Evolutionary conservation across 2,329 filamentous ascomycete species (phyloP).

Genomic region (Penicillium sp.): DNA sequence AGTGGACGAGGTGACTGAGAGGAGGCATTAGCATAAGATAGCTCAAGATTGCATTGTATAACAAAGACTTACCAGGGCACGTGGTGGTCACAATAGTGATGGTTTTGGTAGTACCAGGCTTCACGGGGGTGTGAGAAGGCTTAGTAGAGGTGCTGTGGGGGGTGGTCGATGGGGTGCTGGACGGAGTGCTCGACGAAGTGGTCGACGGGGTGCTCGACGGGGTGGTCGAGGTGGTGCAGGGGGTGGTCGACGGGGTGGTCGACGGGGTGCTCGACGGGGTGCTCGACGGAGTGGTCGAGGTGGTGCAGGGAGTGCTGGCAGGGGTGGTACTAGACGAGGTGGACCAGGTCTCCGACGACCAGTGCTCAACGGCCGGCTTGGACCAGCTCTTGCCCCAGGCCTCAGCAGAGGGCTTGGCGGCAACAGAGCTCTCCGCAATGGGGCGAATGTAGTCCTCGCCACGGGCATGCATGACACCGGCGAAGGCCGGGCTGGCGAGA

Average conservation of each 20-base stretch:
- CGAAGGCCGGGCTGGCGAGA: conserved; percentile 36
- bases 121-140: conserved; percentile 15
- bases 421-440: conserved; percentile 6
- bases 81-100: conserved; percentile 35
- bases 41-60: neutral
- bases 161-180: conserved; percentile 1
- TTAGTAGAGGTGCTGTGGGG: conserved; percentile 9
- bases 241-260: conserved; percentile 11
- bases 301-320: conserved; percentile 8
- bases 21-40: conserved; percentile 1
- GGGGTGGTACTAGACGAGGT: conserved; percentile 7
- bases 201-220: conserved; percentile 8
- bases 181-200: too few relatives aligned
- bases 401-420: conserved; percentile 6
- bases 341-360: conserved; percentile 7
- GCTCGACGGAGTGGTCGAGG: conserved; percentile 4
- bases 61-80: conserved; percentile 33
- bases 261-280: too few relatives aligned
- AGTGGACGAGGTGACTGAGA: conserved; percentile 28
- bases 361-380: conserved; percentile 8
- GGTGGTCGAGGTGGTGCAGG: conserved; percentile 6
- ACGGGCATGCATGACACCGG: conserved; percentile 32
- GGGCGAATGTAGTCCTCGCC: conserved; percentile 15
- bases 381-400: conserved; percentile 12
- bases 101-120: conserved; percentile 29